Percentiles rank a stretch among this genome's conserved stretches.
phyloP scores from a whole-genome alignment of 495 filamentous ascomycete species.

The Hypoxylon lienhwacheense region DNA sequence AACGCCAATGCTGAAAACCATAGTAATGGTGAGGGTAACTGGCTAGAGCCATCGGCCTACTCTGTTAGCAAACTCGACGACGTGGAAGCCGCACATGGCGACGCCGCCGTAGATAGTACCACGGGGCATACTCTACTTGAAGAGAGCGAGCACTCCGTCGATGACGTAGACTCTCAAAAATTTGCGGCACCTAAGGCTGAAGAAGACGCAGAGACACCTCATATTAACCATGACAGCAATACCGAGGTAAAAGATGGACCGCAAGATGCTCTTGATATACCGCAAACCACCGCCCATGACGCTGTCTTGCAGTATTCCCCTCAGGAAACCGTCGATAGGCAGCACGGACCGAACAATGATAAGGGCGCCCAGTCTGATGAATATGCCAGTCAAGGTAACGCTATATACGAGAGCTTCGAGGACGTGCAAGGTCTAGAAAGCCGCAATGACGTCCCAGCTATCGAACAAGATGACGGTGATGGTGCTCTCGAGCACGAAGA shows the following conservation, averaged over 20 bases:
- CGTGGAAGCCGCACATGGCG: constrained; percentile 4
- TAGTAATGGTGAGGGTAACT: constrained; percentile 24
- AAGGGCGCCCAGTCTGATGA: neutral
- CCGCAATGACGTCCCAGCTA: constrained; percentile 34
- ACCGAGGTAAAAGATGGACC: neutral
- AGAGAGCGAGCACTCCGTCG: neutral
- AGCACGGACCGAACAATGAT: neutral
- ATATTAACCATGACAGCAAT: neutral
- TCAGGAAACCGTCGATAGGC: neutral
- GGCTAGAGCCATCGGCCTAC: constrained; percentile 33
- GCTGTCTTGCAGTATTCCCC: neutral
- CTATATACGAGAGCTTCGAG: constrained; percentile 38
- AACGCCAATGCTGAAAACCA: constrained; percentile 14
- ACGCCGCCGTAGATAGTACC: neutral
- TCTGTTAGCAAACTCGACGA: constrained; percentile 5
- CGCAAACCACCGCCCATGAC: constrained; percentile 1
- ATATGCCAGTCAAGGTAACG: constrained; percentile 24
- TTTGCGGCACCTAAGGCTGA: neutral
- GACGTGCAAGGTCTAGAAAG: constrained; percentile 11
- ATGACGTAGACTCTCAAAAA: constrained; percentile 9
- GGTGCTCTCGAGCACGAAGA: constrained; percentile 5
- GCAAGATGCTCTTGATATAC: neutral
- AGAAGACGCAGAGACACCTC: neutral
- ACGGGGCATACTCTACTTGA: neutral
- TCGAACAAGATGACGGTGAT: constrained; percentile 33